Evolutionary conservation across 2,329 filamentous ascomycete species (phyloP).

Genomic region (Colletotrichum lini): DNA sequence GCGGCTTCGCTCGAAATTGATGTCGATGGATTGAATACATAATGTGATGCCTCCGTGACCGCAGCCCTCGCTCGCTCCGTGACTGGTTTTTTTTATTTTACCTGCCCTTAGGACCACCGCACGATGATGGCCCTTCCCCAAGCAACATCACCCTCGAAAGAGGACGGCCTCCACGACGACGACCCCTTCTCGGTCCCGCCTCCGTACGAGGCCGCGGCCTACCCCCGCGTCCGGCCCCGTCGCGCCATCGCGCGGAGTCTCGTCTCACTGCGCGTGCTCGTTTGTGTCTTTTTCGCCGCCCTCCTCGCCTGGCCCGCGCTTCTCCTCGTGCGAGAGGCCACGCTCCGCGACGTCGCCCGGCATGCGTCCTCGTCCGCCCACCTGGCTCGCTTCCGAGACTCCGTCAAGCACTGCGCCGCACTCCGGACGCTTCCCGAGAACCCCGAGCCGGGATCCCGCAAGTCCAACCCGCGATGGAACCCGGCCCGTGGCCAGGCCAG

Average conservation of each 20-base stretch:
- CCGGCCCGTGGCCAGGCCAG: slow-evolving; percentile 53
- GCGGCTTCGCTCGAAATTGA: neutral
- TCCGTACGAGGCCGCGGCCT: slow-evolving; percentile 38
- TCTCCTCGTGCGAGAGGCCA: slow-evolving; percentile 34
- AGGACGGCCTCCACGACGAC: slow-evolving; percentile 16
- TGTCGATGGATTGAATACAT: slow-evolving; percentile 19
- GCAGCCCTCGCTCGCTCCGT: slow-evolving; percentile 2
- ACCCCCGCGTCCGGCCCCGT: slow-evolving; percentile 33
- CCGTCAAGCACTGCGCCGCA: slow-evolving; percentile 36
- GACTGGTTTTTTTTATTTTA: neutral
- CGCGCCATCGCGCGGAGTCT: slow-evolving; percentile 28
- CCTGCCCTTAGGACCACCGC: neutral
- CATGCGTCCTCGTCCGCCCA: slow-evolving; percentile 32
- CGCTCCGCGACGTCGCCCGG: slow-evolving; percentile 19
- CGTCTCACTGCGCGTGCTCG: slow-evolving; percentile 23
- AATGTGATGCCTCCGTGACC: slow-evolving; percentile 9
- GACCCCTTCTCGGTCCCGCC: slow-evolving; percentile 33
- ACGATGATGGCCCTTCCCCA: slow-evolving; percentile 18
- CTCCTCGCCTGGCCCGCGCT: slow-evolving; percentile 34
- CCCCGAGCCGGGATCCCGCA: slow-evolving; percentile 30
- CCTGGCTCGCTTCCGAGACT: slow-evolving; percentile 32
- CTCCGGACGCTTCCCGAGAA: slow-evolving; percentile 34
- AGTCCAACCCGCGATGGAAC: slow-evolving; percentile 58
- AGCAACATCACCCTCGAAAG: slow-evolving; percentile 14
- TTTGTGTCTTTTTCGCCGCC: slow-evolving; percentile 24